These are phyloP conservation scores for Dactylellina drechsleri DNA, from an alignment of 2,329 filamentous ascomycete genomes.

Conservation along the genomic window DNA sequence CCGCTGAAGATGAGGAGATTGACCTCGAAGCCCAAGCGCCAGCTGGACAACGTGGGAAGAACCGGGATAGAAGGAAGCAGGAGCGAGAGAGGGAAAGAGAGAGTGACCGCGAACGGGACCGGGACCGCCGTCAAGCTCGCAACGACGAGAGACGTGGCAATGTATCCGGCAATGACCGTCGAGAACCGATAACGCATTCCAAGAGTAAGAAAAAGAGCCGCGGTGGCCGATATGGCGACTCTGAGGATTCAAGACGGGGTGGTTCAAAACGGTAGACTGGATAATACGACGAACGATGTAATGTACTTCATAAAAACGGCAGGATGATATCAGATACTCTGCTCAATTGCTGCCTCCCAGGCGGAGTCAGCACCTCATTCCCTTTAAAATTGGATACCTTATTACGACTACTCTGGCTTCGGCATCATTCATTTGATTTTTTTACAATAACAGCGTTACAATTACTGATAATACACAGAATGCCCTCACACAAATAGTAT, in stretches of 20 bases:
- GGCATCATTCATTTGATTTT: too few species aligned
- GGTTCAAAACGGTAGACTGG: conserved; percentile 10
- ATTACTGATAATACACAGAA: too few species aligned
- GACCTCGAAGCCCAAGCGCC: conserved; percentile 47
- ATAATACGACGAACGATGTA: too few species aligned
- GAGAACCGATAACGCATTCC: conserved; percentile 14
- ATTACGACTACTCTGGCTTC: too few species aligned
- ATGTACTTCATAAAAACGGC: too few species aligned
- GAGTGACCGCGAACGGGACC: conserved; percentile 9
- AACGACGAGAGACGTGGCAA: conserved; percentile 17
- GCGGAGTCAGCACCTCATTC: too few species aligned
- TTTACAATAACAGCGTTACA: too few species aligned
- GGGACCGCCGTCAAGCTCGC: background rate
- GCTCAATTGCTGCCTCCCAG: too few species aligned
- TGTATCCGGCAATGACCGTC: background rate
- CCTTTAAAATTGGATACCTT: too few species aligned
- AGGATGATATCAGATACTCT: too few species aligned
- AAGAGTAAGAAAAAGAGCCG: conserved; percentile 22
- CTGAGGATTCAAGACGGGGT: conserved; percentile 29
- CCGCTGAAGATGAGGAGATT: conserved; percentile 33
- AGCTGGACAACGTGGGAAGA: conserved; percentile 15
- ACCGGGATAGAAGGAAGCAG: conserved; percentile 22
- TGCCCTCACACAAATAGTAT: too few species aligned
- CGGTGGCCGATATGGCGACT: background rate
- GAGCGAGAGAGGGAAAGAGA: conserved; percentile 8